Evolutionary conservation across 2,329 filamentous ascomycete genomes (phyloP), one percentile per base, ranked within the genome.

Genomic region (Pezicula carpinea): DNA sequence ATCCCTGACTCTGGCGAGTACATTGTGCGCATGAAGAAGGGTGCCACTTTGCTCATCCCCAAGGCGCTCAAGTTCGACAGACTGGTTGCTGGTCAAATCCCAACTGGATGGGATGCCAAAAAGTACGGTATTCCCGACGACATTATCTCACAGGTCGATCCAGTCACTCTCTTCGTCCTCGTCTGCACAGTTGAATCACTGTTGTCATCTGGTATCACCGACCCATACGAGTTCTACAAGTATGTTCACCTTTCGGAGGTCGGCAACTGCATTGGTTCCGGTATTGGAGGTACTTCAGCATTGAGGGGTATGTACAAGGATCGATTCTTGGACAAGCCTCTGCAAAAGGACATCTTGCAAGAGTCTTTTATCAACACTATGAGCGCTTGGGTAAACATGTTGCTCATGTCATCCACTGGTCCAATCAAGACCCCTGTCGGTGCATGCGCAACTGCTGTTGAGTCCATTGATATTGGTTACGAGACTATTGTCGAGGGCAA

Each of bases 341-440:
- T 99, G 42, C 95, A 99, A 72, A 99, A 97, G 72, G 93, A 99
- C 65, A 96, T 99, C 65, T 80, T 99, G 13, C 95, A 99, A 66
- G 93, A 99, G 72, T 97, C 93, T 11, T 99, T 99, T 77, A 97
- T 99, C 80, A 99, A 99, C 78, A 99, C 93, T 47, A 99, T 99
- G 92, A 86, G 89, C 59, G 93, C 93, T 14, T 99, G 93, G 93
- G 91, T 99, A 48, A 99, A 99, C 77, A 99, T 99, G 93, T 76
- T 99, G 71, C 76, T 99, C 54, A 76, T 99, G 54, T 99, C 93
- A 4, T 97, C 93, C 5, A 97, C 93, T 44, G 93, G 93, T 58
- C 89, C 93, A 35, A 97, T 99, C 78, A 96, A 97, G 78, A 97
- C 95, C 0, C 93, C 93, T 3, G 93, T 97, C 43, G 93, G 92